Conservation (phyloP, 2,329 filamentous ascomycete genomes). For the Fusarium clavum region DNA sequence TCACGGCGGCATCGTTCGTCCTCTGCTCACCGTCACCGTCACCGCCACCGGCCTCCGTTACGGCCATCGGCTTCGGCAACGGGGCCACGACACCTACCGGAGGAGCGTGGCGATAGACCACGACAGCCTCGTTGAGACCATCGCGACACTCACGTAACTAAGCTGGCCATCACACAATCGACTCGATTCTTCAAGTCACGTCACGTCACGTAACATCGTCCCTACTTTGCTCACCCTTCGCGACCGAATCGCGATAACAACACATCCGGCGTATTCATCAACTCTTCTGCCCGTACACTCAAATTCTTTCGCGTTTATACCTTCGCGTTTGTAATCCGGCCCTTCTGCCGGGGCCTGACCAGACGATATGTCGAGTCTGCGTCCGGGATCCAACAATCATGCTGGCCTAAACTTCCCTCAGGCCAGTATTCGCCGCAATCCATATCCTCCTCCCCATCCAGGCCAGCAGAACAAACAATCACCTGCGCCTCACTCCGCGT, state of each 20-base stretch:
- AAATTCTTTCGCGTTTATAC: conserved; percentile 21
- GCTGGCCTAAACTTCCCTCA: conserved; percentile 65
- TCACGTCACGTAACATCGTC: conserved; percentile 38
- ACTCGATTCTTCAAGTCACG: conserved; percentile 23
- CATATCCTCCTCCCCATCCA: conserved; percentile 60
- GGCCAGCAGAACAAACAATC: conserved; percentile 67
- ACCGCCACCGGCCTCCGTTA: conserved; percentile 39
- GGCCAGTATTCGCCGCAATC: conserved; percentile 61
- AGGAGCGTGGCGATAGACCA: conserved; percentile 29
- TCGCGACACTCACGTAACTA: conserved; percentile 26
- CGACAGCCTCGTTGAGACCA: conserved; percentile 29
- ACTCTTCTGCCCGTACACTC: conserved; percentile 11
- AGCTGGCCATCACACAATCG: conserved; percentile 8
- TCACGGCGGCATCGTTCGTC: conserved; percentile 34
- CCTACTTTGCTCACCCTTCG: conserved; percentile 22
- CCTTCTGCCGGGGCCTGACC: conserved; percentile 38
- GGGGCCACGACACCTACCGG: conserved; percentile 28
- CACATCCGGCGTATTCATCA: conserved; percentile 20
- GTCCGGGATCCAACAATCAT: conserved; percentile 64
- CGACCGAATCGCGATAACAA: conserved; percentile 30
- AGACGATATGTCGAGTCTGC: conserved; percentile 61
- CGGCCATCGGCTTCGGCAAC: conserved; percentile 39
- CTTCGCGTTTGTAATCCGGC: conserved; percentile 34
- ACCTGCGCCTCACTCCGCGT: conserved; percentile 65
- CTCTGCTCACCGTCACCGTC: conserved; percentile 35